A percentile compares a stretch with the other conserved stretches of the same genome.
Evolutionary conservation across 2,329 filamentous ascomycete species (phyloP).

Genomic region (Clarireedia paspali): DNA sequence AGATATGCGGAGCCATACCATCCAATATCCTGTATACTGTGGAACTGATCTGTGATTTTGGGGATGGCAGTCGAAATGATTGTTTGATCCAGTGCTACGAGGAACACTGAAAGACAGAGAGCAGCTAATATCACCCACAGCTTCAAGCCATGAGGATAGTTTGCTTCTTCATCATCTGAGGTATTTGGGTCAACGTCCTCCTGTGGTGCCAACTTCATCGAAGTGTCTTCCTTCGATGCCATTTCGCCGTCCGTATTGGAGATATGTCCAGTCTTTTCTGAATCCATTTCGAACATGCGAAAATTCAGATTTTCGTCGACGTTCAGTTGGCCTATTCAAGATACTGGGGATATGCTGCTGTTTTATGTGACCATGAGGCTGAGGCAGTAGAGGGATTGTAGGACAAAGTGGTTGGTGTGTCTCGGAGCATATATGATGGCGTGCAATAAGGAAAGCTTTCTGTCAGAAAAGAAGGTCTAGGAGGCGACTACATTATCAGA

Average conservation of each 20-base stretch:
- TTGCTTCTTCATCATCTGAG: conserved; percentile 5
- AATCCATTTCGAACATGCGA: neutral
- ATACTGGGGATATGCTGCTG: too few species aligned
- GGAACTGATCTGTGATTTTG: conserved; percentile 33
- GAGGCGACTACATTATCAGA: too few species aligned
- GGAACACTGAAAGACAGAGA: conserved; percentile 25
- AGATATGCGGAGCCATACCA: conserved; percentile 38
- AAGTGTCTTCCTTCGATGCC: neutral
- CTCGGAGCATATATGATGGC: too few species aligned
- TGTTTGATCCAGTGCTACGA: conserved; percentile 28
- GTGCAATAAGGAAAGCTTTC: too few species aligned
- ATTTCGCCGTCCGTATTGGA: neutral
- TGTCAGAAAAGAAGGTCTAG: too few species aligned
- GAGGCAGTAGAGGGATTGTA: too few species aligned
- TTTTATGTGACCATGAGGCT: too few species aligned
- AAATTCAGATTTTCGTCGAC: too few species aligned
- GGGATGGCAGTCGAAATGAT: conserved; percentile 33
- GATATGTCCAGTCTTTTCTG: neutral
- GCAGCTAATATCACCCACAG: conserved; percentile 23
- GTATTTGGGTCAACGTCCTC: neutral
- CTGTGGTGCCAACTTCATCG: neutral
- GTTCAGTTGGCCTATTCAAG: too few species aligned
- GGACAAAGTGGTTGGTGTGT: too few species aligned
- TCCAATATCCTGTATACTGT: conserved; percentile 36
- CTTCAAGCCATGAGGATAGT: conserved; percentile 17